Evolutionary conservation across 2,329 filamentous ascomycete genomes (phyloP), one percentile per base, ranked within the genome.

Genomic region (Aspergillus brasiliensis): DNA sequence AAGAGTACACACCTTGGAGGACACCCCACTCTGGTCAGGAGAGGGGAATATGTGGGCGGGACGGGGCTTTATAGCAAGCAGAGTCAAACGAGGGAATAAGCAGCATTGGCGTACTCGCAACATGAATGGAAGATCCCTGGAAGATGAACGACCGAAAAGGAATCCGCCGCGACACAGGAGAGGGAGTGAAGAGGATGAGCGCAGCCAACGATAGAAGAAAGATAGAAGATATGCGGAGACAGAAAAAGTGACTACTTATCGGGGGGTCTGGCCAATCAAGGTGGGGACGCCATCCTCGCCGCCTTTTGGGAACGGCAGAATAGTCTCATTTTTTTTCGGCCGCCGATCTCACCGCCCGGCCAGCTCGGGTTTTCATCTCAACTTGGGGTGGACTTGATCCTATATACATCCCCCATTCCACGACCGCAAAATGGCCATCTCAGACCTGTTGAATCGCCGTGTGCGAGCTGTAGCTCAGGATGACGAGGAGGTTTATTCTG

Each of bases 401-500:
- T 4, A 5, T 13, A 15, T 34, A 34, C 19, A 23, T 44, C 19
- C 13, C 40, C 21, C 19, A 19, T 44, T 11, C 11, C n/a, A 23
- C n/a, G 8, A 31, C 3, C 17, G n/a, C 21, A 19, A 44, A 25
- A 78, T 79, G 77, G 69, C 71, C 6, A 73, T 78, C 54, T 69
- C 72, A 15, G 73, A 75, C 55, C 67, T 70, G 10, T 69, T 81
- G 21, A 77, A 78, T 63, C 75, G 75, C 62, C 76, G 78, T n/a
- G 72, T 81, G 58, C 74, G 74, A 56, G 75, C 77, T 17, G 68
- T 70, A 8, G 72, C 70, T 37, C 76, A 75, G 13, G 75, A 78
- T 17, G 73, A 83, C 58, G 81, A 83, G 60, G 75, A 75, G 7
- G 65, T 65, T 1, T 71, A 72, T 47, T 75, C 70, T 1, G 69